Base-by-base conservation (phyloP, 768 basidiomycete genomes). In the Calocybe indica region DNA sequence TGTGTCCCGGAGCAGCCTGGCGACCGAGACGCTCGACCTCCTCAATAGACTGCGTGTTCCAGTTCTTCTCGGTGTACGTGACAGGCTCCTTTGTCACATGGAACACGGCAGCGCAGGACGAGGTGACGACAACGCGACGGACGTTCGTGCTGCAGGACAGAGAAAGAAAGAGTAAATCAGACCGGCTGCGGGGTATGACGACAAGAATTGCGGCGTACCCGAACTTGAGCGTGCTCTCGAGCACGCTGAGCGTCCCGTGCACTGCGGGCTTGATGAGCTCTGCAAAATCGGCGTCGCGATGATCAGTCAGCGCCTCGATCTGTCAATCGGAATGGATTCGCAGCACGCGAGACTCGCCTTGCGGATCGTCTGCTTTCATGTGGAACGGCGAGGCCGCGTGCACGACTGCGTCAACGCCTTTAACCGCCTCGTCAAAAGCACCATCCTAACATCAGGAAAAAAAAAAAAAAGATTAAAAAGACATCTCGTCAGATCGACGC, bases 221-320 rank as follows among this genome's bases (percentile, higher is more conserved):
- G 53, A 78, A 58, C 59, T 79, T 82, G 46, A 75, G 58, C 7
- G 79, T 74, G 38, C 79, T 79, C 50, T 78, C 65, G 22, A 92
- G 66, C 10, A 91, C 69, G 5, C 79, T 72, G 1, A 76, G 55
- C 0, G 88, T 91, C 1, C 89, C 88, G 2, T 78, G 65, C 3
- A 91, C 76, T 22, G 89, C 89, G 5, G 90, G 89, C 12, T 60
- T 62, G 52, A 88, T 80, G 35, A 88, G 55, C 50, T 86, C 82
- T 83, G 39, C 22, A 22, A 22, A 22, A 4, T 15, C 22, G 29
- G 42, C 28, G 42, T n/a, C 28, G 5, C 12, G 30, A 33, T 33
- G n/a, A n/a, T 14, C 3, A 10, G 14, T 47, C 36, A 47, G 35
- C 28, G 5, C 22, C 22, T 22, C 22, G 22, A 22, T 22, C 22